A percentile compares a stretch with the other conserved stretches of the same genome.
Evolutionary conservation across 2,329 filamentous ascomycete species (phyloP).

Genomic region (Apiospora koreana): DNA sequence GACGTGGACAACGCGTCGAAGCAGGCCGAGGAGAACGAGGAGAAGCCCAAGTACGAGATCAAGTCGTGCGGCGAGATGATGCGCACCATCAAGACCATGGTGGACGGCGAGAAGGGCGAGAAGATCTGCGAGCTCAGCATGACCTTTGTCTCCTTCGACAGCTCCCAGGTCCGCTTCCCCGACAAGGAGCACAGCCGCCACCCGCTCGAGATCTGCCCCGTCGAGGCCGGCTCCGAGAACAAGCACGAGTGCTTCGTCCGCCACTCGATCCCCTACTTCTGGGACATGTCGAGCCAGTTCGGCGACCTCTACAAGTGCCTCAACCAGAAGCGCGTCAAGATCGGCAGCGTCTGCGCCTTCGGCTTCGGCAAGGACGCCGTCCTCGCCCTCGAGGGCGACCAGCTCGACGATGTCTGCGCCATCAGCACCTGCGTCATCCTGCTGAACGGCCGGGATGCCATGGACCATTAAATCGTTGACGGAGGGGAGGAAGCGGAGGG

Average conservation of each 20-base stretch:
- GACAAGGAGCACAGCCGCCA: conserved; percentile 31
- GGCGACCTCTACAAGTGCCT: conserved; percentile 35
- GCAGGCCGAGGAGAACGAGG: conserved; percentile 20
- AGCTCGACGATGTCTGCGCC: conserved; percentile 33
- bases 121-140: conserved; percentile 36
- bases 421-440: conserved; percentile 33
- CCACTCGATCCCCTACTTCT: conserved; percentile 36
- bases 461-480: conserved; percentile 26
- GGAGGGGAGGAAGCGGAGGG: neutral
- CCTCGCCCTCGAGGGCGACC: conserved; percentile 30
- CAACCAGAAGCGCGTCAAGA: conserved; percentile 35
- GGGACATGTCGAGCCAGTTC: conserved; percentile 34
- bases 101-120: conserved; percentile 23
- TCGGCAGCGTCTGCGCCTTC: conserved; percentile 30
- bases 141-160: conserved; percentile 36
- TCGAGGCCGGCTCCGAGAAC: conserved; percentile 25
- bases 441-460: conserved; percentile 35
- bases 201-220: conserved; percentile 32
- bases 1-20: conserved; percentile 23
- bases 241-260: conserved; percentile 36
- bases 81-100: conserved; percentile 36
- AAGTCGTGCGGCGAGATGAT: conserved; percentile 36
- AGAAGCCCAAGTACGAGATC: conserved; percentile 28
- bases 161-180: conserved; percentile 30
- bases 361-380: conserved; percentile 35